A percentile compares a stretch with the other conserved stretches of the same genome.
These are phyloP conservation scores for Dryas alaskensis DNA, from an alignment of 306 rosid genomes.

Conservation along the genomic window DNA sequence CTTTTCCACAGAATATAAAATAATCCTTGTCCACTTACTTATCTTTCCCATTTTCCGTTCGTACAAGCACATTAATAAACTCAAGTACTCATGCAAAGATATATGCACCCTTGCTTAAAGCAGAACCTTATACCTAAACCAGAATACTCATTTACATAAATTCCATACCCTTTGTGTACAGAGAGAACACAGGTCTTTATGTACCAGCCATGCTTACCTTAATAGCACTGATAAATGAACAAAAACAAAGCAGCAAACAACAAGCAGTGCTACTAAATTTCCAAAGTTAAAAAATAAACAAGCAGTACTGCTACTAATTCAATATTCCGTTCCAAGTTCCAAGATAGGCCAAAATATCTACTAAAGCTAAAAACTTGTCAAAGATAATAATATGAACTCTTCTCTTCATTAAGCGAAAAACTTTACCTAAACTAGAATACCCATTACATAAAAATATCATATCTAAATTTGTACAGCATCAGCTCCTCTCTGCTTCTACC, in stretches of 20 bases:
- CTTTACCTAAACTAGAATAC: slow-evolving; percentile 34
- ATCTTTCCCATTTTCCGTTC: too few species aligned
- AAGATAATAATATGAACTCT: neutral
- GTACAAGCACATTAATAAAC: too few species aligned
- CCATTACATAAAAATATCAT: slow-evolving; percentile 46
- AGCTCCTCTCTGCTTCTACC: slow-evolving; percentile 25
- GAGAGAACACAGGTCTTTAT: too few species aligned
- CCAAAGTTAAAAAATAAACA: neutral
- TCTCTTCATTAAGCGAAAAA: neutral
- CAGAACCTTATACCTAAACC: too few species aligned
- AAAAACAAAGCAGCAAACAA: neutral
- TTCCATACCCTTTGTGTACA: too few species aligned
- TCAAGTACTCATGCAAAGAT: too few species aligned
- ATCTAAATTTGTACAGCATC: slow-evolving; percentile 53
- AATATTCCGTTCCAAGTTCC: slow-evolving; percentile 3
- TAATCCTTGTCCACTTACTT: too few species aligned
- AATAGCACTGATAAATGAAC: neutral
- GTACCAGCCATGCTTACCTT: neutral
- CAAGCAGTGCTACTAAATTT: neutral
- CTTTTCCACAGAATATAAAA: too few species aligned
- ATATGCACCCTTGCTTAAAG: too few species aligned
- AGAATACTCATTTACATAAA: too few species aligned
- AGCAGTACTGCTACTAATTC: neutral
- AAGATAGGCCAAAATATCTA: neutral
- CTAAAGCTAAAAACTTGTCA: slow-evolving; percentile 13